phyloP scores from a whole-genome alignment of 108 stramenopile genomes.

The Aurantiochytrium sp. region DNA sequence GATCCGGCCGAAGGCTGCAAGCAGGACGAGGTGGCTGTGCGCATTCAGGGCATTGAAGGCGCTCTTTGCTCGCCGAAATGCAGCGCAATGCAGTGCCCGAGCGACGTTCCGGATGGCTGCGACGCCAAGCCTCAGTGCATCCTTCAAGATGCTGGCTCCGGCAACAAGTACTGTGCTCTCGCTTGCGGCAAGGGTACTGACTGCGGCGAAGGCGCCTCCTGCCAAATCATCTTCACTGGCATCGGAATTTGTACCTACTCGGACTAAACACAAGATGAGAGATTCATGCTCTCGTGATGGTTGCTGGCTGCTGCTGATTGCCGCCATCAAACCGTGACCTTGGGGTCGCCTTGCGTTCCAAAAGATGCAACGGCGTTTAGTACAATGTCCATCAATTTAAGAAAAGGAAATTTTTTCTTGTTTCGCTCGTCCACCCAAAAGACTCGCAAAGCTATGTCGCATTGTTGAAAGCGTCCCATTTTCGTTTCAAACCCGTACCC shows the following conservation, averaged over 20 bases:
- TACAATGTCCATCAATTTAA: too few relatives aligned
- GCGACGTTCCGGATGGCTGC: neutral
- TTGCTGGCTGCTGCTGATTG: too few relatives aligned
- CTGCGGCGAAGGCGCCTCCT: slow-evolving; percentile 3
- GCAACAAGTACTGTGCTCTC: slow-evolving; percentile 13
- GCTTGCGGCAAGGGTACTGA: neutral
- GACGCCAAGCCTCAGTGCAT: slow-evolving; percentile 13
- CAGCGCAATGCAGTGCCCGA: neutral
- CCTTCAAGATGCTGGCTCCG: neutral
- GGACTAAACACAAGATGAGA: neutral
- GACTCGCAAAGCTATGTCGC: too few relatives aligned
- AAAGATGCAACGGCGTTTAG: too few relatives aligned
- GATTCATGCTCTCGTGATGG: too few relatives aligned
- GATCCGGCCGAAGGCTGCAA: slow-evolving; percentile 11
- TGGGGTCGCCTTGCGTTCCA: too few relatives aligned
- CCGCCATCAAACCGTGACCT: too few relatives aligned
- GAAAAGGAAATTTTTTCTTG: too few relatives aligned
- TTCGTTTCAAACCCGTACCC: too few relatives aligned
- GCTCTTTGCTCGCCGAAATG: slow-evolving; percentile 7
- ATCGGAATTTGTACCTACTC: slow-evolving; percentile 3
- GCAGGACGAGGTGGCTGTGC: slow-evolving; percentile 8
- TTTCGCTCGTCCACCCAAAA: too few relatives aligned
- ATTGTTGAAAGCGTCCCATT: too few relatives aligned
- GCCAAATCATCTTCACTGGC: slow-evolving; percentile 8
- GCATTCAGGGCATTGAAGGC: neutral